These are phyloP conservation scores for Aquilaria sinensis DNA, from an alignment of 345 rosid species.

Conservation along the genomic window DNA sequence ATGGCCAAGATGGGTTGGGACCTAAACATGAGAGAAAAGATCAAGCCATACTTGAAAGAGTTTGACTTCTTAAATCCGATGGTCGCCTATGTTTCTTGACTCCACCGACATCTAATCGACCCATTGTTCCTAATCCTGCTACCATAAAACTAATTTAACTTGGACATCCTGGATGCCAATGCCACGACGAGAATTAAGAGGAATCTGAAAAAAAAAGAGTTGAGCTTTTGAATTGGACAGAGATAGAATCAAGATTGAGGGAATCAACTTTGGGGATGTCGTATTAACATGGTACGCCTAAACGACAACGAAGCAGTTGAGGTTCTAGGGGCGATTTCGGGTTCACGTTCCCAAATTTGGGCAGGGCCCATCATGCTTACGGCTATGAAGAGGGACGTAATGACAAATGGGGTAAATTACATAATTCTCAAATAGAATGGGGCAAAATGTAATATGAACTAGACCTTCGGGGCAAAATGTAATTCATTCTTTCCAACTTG, in stretches of 20 bases:
- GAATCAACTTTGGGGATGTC: constrained; percentile 46
- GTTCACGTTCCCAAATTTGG: too few species aligned
- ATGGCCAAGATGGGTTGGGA: too few species aligned
- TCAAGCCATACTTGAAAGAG: too few species aligned
- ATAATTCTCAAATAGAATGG: too few species aligned
- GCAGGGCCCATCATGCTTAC: too few species aligned
- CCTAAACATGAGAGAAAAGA: too few species aligned
- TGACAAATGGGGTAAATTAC: too few species aligned
- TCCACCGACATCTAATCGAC: not conserved
- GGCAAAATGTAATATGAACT: too few species aligned
- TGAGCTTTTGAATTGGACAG: constrained; percentile 14
- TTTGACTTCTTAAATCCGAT: constrained; percentile 1
- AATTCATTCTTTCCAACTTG: too few species aligned
- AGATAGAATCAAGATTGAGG: constrained; percentile 18
- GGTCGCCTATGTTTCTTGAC: constrained; percentile 1
- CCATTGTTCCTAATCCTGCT: constrained; percentile 14
- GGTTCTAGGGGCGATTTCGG: constrained; percentile 8
- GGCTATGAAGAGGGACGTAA: too few species aligned
- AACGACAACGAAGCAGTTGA: constrained; percentile 52
- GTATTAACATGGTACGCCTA: constrained; percentile 41
- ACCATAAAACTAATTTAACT: constrained; percentile 18
- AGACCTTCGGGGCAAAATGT: too few species aligned
- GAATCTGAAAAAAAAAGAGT: constrained; percentile 8
- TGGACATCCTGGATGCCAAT: constrained; percentile 12
- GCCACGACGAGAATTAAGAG: constrained; percentile 24